Evolutionary conservation across 257 asterid genomes (phyloP).

Genomic region (Solanum etuberosum): DNA sequence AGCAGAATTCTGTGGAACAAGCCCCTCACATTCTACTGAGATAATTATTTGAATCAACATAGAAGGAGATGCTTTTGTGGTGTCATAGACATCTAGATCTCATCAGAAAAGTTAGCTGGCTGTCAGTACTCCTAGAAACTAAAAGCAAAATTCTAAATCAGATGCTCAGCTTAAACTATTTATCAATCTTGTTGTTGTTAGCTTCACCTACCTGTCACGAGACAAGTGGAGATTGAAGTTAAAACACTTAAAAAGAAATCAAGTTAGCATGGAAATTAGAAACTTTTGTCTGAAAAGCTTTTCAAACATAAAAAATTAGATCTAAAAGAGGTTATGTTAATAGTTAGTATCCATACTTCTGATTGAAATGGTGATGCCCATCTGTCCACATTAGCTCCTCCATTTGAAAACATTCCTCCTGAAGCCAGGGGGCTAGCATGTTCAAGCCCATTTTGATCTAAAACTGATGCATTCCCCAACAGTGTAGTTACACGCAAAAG

Average conservation of each 20-base stretch:
- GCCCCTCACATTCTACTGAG: neutral
- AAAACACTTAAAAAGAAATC: conserved; percentile 17
- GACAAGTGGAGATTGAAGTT: conserved; percentile 19
- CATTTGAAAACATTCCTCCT: conserved; percentile 92
- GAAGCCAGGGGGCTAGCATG: conserved; percentile 99
- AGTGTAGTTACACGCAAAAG: conserved; percentile 97
- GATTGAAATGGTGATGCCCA: conserved; percentile 98
- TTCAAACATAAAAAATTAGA: conserved; percentile 53
- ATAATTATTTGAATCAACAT: neutral
- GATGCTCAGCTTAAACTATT: conserved; percentile 14
- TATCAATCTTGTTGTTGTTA: conserved; percentile 28
- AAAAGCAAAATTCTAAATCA: neutral
- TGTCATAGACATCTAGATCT: neutral
- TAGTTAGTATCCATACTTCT: conserved; percentile 99
- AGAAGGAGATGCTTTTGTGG: neutral
- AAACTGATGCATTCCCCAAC: conserved; percentile 98
- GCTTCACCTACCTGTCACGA: conserved; percentile 40
- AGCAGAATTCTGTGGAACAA: neutral
- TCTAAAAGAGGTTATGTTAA: conserved; percentile 79
- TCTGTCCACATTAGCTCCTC: conserved; percentile 99
- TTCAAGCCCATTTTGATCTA: conserved; percentile 99
- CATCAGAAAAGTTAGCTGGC: neutral
- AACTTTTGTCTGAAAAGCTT: conserved; percentile 26
- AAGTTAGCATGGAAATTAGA: conserved; percentile 28
- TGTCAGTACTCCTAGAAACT: conserved; percentile 21